Conservation (phyloP, 192 early-diverging fungal species). For the Martensiomyces pterosporus region DNA sequence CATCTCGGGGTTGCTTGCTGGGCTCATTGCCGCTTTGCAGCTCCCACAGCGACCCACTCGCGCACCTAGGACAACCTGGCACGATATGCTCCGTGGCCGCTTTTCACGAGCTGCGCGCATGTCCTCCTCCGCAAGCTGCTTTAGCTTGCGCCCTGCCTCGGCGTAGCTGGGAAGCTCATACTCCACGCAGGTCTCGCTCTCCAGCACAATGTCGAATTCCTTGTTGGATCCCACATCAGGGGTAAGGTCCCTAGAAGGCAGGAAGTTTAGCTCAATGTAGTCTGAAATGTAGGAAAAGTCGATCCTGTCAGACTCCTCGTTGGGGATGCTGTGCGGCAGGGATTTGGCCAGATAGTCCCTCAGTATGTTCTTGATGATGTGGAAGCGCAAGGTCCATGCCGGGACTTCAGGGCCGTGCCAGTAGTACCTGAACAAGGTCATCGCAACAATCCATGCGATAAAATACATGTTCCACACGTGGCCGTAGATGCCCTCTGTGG, state of each 20-base stretch:
- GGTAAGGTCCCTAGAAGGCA: conserved; percentile 14
- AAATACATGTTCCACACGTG: conserved; percentile 34
- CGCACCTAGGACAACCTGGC: conserved; percentile 28
- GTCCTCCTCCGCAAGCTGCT: conserved; percentile 16
- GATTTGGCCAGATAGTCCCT: conserved; percentile 29
- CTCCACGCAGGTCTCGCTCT: neutral
- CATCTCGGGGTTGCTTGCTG: neutral
- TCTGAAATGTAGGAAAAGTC: conserved; percentile 26
- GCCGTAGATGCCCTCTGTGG: conserved; percentile 17
- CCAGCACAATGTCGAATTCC: conserved; percentile 25
- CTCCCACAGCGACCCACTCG: neutral
- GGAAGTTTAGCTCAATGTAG: conserved; percentile 37
- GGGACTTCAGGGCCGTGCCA: conserved; percentile 28
- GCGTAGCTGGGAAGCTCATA: conserved; percentile 23
- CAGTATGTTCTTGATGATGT: conserved; percentile 30
- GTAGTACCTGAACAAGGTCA: conserved; percentile 20
- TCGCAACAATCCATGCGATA: conserved; percentile 9
- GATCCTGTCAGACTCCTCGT: conserved; percentile 21
- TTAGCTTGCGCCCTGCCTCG: conserved; percentile 17
- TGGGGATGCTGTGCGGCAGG: conserved; percentile 27
- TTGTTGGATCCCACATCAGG: conserved; percentile 15
- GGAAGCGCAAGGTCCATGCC: conserved; percentile 29
- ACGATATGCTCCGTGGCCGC: conserved; percentile 22
- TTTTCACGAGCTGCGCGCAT: neutral
- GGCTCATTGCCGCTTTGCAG: neutral